Conservation (phyloP, 2,329 filamentous ascomycete species). For the Davidsoniella neocaledoniae region DNA sequence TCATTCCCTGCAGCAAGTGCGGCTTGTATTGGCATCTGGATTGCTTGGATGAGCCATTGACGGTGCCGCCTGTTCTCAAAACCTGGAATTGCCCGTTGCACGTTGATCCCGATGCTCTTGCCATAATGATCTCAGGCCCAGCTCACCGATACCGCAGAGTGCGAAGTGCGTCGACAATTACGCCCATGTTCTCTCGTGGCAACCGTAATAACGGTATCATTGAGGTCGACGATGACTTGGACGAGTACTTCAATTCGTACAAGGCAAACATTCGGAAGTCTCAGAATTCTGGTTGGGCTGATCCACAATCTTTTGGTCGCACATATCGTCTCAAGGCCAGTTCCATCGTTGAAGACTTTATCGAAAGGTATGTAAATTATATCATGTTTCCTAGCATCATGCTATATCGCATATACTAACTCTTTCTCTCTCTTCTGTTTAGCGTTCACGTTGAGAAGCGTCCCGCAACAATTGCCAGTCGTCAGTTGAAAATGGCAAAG, state of each 20-base stretch:
- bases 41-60: conserved; percentile 71
- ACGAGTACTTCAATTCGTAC: conserved; percentile 20
- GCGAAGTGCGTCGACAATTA: conserved; percentile 35
- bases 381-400: too few relatives aligned
- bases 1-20: conserved; percentile 78
- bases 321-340: conserved; percentile 46
- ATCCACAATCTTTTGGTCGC: conserved; percentile 44
- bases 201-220: conserved; percentile 55
- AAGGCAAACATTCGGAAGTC: conserved; percentile 3
- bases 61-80: conserved; percentile 57
- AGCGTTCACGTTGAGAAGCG: conserved; percentile 1
- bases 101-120: conserved; percentile 53
- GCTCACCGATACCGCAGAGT: conserved; percentile 46
- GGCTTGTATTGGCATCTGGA: conserved; percentile 78
- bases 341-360: conserved; percentile 56
- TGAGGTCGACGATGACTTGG: conserved; percentile 48
- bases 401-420: too few relatives aligned
- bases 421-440: background rate
- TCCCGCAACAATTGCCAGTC: conserved; percentile 3
- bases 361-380: conserved; percentile 24
- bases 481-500: conserved; percentile 1
- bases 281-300: conserved; percentile 35
- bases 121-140: conserved; percentile 40
- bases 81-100: conserved; percentile 86
- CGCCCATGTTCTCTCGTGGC: conserved; percentile 42